phyloP scores from a whole-genome alignment of 2,329 filamentous ascomycete genomes.

The Fusarium sp. region DNA sequence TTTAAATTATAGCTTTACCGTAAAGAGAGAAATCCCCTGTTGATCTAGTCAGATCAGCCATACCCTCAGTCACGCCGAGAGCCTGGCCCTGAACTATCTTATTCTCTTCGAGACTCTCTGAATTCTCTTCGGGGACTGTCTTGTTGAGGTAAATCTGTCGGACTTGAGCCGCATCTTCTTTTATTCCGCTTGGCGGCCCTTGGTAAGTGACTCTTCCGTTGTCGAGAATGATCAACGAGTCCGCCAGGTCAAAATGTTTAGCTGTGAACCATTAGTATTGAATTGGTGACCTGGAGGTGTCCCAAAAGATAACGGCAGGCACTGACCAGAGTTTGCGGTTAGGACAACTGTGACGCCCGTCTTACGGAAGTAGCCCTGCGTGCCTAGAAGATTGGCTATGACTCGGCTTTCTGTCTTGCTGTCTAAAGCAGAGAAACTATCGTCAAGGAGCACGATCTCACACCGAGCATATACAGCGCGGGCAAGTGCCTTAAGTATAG shows the following conservation, averaged over 20 bases:
- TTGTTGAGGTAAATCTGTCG: no score
- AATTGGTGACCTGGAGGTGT: not conserved
- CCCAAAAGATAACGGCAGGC: accelerated
- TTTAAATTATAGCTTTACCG: not conserved
- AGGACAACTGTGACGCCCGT: not conserved
- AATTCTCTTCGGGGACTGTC: accelerated
- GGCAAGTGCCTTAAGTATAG: not conserved
- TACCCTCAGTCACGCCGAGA: not conserved
- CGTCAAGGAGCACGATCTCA: not conserved
- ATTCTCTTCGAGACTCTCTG: accelerated
- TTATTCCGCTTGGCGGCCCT: not conserved
- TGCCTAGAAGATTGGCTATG: not conserved
- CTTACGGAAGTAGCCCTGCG: not conserved
- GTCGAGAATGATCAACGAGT: not conserved
- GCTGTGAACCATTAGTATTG: not conserved
- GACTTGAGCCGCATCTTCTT: not conserved
- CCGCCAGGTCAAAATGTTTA: not conserved
- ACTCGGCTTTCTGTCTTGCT: not conserved
- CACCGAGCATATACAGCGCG: not conserved
- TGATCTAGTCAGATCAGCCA: not conserved
- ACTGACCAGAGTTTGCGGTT: not conserved
- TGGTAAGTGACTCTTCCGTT: not conserved
- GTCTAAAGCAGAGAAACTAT: not conserved
- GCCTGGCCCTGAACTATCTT: not conserved
- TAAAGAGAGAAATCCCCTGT: not conserved